Evolutionary conservation across 2,329 filamentous ascomycete genomes (phyloP).

Genomic region (Arthrobotrys pseudoclavata): DNA sequence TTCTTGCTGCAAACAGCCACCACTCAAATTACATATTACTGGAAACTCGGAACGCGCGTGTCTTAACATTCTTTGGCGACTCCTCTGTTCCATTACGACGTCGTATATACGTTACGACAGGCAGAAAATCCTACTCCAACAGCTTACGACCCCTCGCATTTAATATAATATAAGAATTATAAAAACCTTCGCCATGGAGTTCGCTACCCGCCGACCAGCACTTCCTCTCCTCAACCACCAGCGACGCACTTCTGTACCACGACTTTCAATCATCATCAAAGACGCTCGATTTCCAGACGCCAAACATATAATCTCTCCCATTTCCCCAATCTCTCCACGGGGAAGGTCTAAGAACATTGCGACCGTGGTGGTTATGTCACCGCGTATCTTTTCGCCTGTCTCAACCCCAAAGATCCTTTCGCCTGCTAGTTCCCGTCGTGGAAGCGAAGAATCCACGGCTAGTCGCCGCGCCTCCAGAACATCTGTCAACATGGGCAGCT

Average conservation of each 20-base stretch:
- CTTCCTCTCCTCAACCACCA: conserved; percentile 54
- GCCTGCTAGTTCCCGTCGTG: conserved; percentile 48
- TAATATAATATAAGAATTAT: conserved; percentile 28
- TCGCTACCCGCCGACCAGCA: conserved; percentile 48
- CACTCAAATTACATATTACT: conserved; percentile 36
- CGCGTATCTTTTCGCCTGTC: conserved; percentile 57
- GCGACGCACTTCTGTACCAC: conserved; percentile 52
- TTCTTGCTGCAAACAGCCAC: conserved; percentile 48
- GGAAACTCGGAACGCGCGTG: conserved; percentile 50
- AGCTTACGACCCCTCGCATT: conserved; percentile 35
- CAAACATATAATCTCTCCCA: conserved; percentile 51
- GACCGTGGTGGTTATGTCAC: conserved; percentile 59
- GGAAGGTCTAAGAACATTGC: conserved; percentile 42
- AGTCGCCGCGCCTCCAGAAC: conserved; percentile 51
- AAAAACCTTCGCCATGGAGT: conserved; percentile 43
- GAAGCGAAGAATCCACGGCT: conserved; percentile 55
- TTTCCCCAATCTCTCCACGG: conserved; percentile 48
- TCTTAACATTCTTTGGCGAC: conserved; percentile 32
- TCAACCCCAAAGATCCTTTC: conserved; percentile 53
- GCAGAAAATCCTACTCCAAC: conserved; percentile 17
- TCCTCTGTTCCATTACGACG: conserved; percentile 20
- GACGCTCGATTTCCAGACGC: conserved; percentile 57
- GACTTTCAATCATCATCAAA: conserved; percentile 60
- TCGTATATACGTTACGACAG: conserved; percentile 34
- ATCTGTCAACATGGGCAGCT: conserved; percentile 44